Evolutionary conservation across 2,329 filamentous ascomycete genomes (phyloP).

Genomic region (Ascosphaera acerosa): DNA sequence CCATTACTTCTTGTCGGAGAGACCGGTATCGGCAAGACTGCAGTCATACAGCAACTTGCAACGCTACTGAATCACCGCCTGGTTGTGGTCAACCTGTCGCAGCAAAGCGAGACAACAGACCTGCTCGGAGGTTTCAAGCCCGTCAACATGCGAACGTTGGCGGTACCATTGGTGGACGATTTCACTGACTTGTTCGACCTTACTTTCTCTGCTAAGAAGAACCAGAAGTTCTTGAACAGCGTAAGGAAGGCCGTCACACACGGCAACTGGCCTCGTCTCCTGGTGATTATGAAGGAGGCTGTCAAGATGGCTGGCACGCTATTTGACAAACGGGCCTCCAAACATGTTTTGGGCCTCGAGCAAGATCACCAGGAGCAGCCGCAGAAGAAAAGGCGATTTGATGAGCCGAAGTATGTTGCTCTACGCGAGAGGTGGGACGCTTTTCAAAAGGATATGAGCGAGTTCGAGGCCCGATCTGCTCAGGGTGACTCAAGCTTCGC

Average conservation of each 20-base stretch:
- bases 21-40: constrained; percentile 95
- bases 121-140: constrained; percentile 90
- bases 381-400: constrained; percentile 44
- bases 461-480: constrained; percentile 54
- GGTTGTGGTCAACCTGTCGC: constrained; percentile 82
- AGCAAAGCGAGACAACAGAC: constrained; percentile 95
- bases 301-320: constrained; percentile 64
- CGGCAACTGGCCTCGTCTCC: constrained; percentile 66
- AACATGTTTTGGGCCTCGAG: constrained; percentile 18
- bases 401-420: constrained; percentile 24
- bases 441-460: constrained; percentile 48
- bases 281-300: constrained; percentile 70
- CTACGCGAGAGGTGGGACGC: constrained; percentile 53
- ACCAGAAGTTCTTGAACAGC: constrained; percentile 61
- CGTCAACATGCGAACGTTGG: constrained; percentile 65
- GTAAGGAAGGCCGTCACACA: constrained; percentile 57
- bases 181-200: constrained; percentile 74
- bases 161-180: constrained; percentile 74
- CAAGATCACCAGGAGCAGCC: constrained; percentile 29
- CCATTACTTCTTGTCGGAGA: constrained; percentile 90
- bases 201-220: constrained; percentile 72
- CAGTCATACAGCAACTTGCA: constrained; percentile 78
- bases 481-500: constrained; percentile 55
- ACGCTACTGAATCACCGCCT: constrained; percentile 63
- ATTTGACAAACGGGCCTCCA: constrained; percentile 26